Conservation (phyloP, 2,329 filamentous ascomycete species). For the Talaromyces sp. region DNA sequence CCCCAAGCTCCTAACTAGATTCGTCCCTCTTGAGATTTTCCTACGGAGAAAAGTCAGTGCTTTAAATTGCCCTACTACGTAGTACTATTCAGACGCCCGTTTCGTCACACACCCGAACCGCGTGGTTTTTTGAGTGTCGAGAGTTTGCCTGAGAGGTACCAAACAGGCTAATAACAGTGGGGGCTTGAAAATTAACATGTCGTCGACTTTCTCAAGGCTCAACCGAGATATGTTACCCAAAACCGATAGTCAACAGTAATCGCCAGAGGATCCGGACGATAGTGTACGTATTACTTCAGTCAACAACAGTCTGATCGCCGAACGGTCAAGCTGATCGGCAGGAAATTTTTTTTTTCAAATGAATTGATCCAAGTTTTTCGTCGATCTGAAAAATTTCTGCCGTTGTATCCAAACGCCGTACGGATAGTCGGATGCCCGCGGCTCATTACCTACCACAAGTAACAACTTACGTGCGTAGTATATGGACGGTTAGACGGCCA, state of each 20-base stretch:
- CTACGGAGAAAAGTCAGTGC: not conserved
- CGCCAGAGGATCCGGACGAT: not conserved
- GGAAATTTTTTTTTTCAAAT: not conserved
- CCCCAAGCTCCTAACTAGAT: slow-evolving; percentile 4
- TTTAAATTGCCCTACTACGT: not conserved
- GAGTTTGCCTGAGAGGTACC: not conserved
- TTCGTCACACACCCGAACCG: slow-evolving; percentile 11
- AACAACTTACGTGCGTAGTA: not conserved
- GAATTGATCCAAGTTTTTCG: not conserved
- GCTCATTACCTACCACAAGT: not conserved
- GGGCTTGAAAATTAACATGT: not conserved
- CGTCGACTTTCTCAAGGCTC: not conserved
- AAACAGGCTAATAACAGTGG: not conserved
- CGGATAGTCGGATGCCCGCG: not conserved
- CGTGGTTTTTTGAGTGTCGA: slow-evolving; percentile 6
- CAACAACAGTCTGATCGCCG: not conserved
- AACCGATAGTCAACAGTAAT: not conserved
- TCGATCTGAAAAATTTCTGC: not conserved
- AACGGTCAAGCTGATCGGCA: slow-evolving; percentile 1
- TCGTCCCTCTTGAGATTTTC: not conserved
- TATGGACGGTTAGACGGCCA: not conserved
- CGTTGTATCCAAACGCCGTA: not conserved
- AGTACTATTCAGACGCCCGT: slow-evolving; percentile 1
- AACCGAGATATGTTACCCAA: not conserved
- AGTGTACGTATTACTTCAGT: not conserved